Evolutionary conservation across 2,329 filamentous ascomycete species (phyloP), one percentile per base, ranked within the genome.

Genomic region (Alternaria panax): DNA sequence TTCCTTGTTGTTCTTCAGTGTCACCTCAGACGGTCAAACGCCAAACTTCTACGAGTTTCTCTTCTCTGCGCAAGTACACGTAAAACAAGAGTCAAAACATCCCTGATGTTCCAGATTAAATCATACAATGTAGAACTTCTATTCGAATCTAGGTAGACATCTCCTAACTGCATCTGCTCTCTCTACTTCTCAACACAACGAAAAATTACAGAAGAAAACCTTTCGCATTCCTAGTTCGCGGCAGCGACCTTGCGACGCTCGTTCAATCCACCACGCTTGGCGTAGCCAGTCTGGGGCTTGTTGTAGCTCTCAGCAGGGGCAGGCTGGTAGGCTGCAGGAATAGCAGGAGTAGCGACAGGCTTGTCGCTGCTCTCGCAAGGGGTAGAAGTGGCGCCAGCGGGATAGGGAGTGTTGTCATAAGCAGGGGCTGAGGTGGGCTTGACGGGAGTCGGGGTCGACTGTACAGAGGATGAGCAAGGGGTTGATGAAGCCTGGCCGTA

Each of bases 201-300:
- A 48, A 36, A 48, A 20, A 34, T 47, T 34, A 36, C 30, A 48
- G 28, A 12, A 48, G 45, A 48, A 47, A 22, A 36, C 9, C 20
- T 7, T 14, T 16, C 4, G n/a, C 30, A 11, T 25, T 27, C 27
- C 9, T 48, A 48, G 18, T 48, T 32, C 20, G 30, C 53, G n/a
- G 62, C 60, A 24, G 20, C 38, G 12, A 41, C 16, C 45, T 63
- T 65, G 50, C 69, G 64, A 51, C 68, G 67, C 61, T 67, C 55
- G 24, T 69, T 59, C 48, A 72, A 57, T 51, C 65, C 68, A 54
- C 68, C 61, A 42, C 69, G 68, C 61, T 66, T 69, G 25, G 62
- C 53, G 41, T 66, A 71, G n/a, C 65, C 66, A 28, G 45, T 30
- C 22, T 38, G 40, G 40, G 54, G 30, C n/a, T 56, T 50, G n/a